phyloP scores from a whole-genome alignment of 192 early-diverging fungal species.

The Coemansia sp. region DNA sequence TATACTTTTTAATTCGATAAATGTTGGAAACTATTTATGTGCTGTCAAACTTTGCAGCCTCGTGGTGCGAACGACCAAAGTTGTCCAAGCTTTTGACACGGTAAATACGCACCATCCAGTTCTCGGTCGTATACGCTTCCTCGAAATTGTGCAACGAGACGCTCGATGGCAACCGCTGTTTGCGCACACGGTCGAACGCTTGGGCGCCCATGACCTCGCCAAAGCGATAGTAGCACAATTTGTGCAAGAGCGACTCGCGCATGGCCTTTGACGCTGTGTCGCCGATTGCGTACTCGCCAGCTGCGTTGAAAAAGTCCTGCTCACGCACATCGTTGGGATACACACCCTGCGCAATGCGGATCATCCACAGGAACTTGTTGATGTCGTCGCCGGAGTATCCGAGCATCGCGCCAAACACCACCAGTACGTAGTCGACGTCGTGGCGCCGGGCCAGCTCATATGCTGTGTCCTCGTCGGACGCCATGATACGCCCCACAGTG shows the following conservation, averaged over 20 bases:
- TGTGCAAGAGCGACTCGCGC: slow-evolving; percentile 93
- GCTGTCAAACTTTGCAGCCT: slow-evolving; percentile 15
- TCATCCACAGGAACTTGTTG: slow-evolving; percentile 99
- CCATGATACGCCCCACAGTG: slow-evolving; percentile 93
- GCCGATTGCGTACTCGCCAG: slow-evolving; percentile 92
- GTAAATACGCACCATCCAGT: slow-evolving; percentile 99
- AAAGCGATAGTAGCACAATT: slow-evolving; percentile 96
- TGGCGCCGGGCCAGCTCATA: slow-evolving; percentile 88
- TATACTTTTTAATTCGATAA: not conserved
- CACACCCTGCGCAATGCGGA: slow-evolving; percentile 96
- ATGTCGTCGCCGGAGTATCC: slow-evolving; percentile 99
- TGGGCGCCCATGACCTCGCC: slow-evolving; percentile 78
- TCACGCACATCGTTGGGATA: slow-evolving; percentile 95
- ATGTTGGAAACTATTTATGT: not conserved
- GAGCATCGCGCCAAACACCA: slow-evolving; percentile 94
- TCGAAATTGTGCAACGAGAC: slow-evolving; percentile 86
- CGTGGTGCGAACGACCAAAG: slow-evolving; percentile 68
- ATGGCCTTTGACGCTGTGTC: slow-evolving; percentile 86
- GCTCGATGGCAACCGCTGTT: slow-evolving; percentile 67
- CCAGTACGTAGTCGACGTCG: slow-evolving; percentile 97
- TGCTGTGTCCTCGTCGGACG: slow-evolving; percentile 84
- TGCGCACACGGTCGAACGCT: slow-evolving; percentile 83
- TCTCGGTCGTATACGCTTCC: slow-evolving; percentile 90
- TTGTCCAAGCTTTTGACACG: slow-evolving; percentile 95
- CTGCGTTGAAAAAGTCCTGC: slow-evolving; percentile 77